Conservation (phyloP, 257 asterid species). For the Ehretia macrophylla region DNA sequence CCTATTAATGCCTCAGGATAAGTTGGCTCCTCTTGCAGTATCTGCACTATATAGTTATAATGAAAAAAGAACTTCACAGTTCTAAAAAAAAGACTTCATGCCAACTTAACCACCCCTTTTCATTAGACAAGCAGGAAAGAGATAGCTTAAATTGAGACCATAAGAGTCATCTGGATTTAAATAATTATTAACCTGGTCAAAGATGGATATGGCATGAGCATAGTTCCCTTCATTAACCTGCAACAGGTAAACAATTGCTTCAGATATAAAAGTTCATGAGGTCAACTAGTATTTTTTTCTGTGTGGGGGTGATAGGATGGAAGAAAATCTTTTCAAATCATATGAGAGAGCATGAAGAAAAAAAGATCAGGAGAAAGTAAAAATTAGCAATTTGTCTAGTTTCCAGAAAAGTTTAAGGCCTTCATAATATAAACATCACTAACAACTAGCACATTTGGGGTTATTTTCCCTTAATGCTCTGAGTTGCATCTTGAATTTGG, state of each 20-base stretch:
- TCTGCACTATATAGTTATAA: constrained; percentile 41
- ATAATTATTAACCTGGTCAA: constrained; percentile 66
- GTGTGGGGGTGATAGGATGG: no score
- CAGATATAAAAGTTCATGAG: constrained; percentile 3
- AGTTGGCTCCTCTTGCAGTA: constrained; percentile 80
- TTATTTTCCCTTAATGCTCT: no score
- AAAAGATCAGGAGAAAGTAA: no score
- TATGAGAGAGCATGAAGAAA: no score
- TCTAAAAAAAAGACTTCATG: constrained; percentile 8
- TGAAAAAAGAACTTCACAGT: constrained; percentile 11
- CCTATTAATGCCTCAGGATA: constrained; percentile 97
- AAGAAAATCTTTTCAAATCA: no score
- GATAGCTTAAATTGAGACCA: constrained; percentile 12
- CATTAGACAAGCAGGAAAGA: constrained; percentile 15
- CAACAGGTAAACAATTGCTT: constrained; percentile 27
- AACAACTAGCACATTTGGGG: no score
- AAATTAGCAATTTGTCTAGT: no score
- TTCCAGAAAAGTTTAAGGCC: no score
- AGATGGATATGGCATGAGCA: constrained; percentile 77
- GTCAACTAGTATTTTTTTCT: constrained; percentile 7
- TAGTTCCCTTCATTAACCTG: constrained; percentile 98
- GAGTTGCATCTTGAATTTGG: no score
- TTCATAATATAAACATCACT: no score
- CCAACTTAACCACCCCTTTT: constrained; percentile 14
- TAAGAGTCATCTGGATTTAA: constrained; percentile 7